Percentiles rank a stretch among this genome's conserved stretches.
Conservation (phyloP, 805 yeast species). For the Teunomyces barrocoloradensis region DNA sequence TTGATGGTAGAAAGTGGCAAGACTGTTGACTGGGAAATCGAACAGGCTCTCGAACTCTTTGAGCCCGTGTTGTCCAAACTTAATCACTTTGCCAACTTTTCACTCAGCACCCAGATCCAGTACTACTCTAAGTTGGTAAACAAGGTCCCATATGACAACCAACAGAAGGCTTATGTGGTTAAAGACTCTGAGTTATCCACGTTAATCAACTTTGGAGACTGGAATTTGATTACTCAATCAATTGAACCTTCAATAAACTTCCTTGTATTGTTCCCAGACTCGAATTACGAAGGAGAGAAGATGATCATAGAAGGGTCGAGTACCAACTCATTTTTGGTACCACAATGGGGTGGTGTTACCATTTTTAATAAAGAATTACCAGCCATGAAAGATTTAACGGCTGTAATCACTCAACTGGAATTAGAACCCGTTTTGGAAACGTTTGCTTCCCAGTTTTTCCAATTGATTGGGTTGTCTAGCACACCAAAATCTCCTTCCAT, state of each 20-base stretch:
- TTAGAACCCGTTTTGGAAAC: conserved; percentile 59
- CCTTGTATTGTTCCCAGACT: conserved; percentile 60
- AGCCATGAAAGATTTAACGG: conserved; percentile 10
- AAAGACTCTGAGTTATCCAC: conserved; percentile 54
- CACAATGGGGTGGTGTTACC: conserved; percentile 87
- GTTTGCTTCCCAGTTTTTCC: conserved; percentile 73
- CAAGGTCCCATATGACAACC: conserved; percentile 21
- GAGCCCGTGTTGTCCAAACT: conserved; percentile 55
- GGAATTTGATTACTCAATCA: conserved; percentile 64
- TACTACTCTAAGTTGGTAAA: conserved; percentile 52
- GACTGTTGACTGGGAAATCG: conserved; percentile 74
- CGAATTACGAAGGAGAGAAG: conserved; percentile 42
- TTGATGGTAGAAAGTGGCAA: conserved; percentile 68
- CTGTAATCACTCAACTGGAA: conserved; percentile 39
- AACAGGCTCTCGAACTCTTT: conserved; percentile 49
- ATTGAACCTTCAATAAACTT: conserved; percentile 70
- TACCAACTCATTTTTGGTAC: conserved; percentile 67
- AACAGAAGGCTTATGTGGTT: conserved; percentile 32
- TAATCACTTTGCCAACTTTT: conserved; percentile 60
- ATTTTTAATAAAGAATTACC: conserved; percentile 43
- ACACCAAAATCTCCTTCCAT: conserved; percentile 56
- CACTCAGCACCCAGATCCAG: conserved; percentile 76
- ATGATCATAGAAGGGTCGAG: conserved; percentile 45
- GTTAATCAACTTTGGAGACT: conserved; percentile 79
- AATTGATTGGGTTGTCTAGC: conserved; percentile 66